Conservation (phyloP, 306 rosid genomes). For the Quercus parvula region DNA sequence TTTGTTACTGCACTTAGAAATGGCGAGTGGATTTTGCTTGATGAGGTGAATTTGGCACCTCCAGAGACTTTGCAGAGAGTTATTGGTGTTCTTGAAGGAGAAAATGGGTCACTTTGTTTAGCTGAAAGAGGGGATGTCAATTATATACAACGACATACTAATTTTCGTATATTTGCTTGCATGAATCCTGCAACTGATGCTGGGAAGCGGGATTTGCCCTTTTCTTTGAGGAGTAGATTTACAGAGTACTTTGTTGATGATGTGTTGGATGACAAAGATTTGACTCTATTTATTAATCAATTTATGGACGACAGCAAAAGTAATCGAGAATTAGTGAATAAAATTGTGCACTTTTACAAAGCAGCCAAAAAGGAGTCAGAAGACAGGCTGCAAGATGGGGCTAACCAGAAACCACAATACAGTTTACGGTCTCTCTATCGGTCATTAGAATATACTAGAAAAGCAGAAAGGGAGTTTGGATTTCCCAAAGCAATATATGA, state of each 20-base stretch:
- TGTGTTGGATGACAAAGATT: slow-evolving; percentile 72
- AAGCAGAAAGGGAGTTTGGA: slow-evolving; percentile 58
- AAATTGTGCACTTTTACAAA: slow-evolving; percentile 67
- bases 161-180: slow-evolving; percentile 91
- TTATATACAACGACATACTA: slow-evolving; percentile 73
- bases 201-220: slow-evolving; percentile 89
- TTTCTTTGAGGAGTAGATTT: slow-evolving; percentile 83
- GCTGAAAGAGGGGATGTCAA: slow-evolving; percentile 90
- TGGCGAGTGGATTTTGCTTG: slow-evolving; percentile 97
- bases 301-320: slow-evolving; percentile 39
- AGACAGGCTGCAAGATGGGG: slow-evolving; percentile 91
- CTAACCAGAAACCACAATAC: slow-evolving; percentile 88
- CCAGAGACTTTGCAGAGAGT: slow-evolving; percentile 93
- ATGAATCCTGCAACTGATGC: slow-evolving; percentile 99
- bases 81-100: slow-evolving; percentile 90
- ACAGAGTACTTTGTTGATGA: slow-evolving; percentile 92
- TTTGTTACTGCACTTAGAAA: slow-evolving; percentile 81
- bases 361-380: slow-evolving; percentile 65
- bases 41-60: slow-evolving; percentile 97
- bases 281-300: slow-evolving; percentile 53
- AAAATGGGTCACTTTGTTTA: slow-evolving; percentile 71
- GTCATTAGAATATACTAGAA: slow-evolving; percentile 72
- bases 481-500: slow-evolving; percentile 71
- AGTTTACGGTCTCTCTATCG: slow-evolving; percentile 96
- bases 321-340: slow-evolving; percentile 36